Evolutionary conservation across 2,329 filamentous ascomycete genomes (phyloP), one percentile per base, ranked within the genome.

Genomic region (Curvularia hawaiiensis): DNA sequence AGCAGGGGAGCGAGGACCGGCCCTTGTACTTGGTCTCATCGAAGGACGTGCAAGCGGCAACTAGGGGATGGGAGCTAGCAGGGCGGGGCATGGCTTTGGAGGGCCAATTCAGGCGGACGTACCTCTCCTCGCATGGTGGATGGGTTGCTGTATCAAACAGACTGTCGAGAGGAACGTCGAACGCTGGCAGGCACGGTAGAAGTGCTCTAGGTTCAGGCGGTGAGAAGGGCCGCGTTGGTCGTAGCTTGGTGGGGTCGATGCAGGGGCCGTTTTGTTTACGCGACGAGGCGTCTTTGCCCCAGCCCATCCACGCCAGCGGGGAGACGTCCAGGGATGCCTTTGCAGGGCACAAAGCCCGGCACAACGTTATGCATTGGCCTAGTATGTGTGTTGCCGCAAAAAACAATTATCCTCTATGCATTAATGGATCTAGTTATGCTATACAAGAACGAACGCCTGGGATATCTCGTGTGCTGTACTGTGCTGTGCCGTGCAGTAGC

Each of bases 121-220:
- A 77, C 75, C 71, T 77, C 75, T 73, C 75, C 75, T 69, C 75
- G 72, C 75, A 77, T 77, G 63, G 62, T 77, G 71, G 48, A 63
- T 67, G 54, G 63, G 53, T 61, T 60, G 63, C 68, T 73, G 69
- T 74, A 65, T 71, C 71, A 70, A 71, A 74, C 69, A 74, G 71
- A 66, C 64, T 67, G 67, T 59, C 61, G 24, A 58, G 63, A 70
- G 52, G 62, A 54, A 58, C 54, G 60, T 47, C 35, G 41, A 39
- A 39, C 41, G 47, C 52, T 58, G 35, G 57, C 57, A 52, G 61
- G 54, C 2, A 7, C 26, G 6, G 26, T 51, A 60, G 61, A 64
- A 57, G 56, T 55, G 53, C 52, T 43, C 53, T 56, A 50, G 53
- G 50, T 58, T 52, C 61, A 61, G 54, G 58, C 53, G 56, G 64